Base-by-base conservation (phyloP, 1,139 yeast species). In the Arxiozyma heterogenica region DNA sequence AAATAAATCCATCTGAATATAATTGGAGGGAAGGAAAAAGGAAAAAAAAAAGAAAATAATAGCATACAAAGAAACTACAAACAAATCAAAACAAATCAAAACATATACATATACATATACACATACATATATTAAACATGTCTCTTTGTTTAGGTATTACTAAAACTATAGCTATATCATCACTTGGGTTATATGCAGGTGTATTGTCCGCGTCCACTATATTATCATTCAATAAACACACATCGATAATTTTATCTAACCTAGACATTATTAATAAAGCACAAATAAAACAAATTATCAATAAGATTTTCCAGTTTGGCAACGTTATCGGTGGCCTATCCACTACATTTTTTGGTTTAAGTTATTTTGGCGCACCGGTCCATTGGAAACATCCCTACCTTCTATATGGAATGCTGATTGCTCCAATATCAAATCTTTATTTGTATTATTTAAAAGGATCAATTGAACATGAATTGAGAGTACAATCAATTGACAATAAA, bases 131-230 rank as follows among this genome's bases (percentile, higher is more conserved):
- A 30, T 15, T 34, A 27, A 52, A 44, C 7, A 64, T 64, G 67
- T 63, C 67, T 23, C 58, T 60, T 30, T 64, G 68, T 59, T 53
- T 64, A 51, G 67, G 71, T 30, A 65, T 68, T 27, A 71, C 70
- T 45, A 71, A 71, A 57, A 64, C 68, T 41, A 73, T 87, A 58
- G 96, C 96, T 61, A 82, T 89, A 58, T 84, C 95, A 45, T 83
- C 95, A 51, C 83, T 90, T 84, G 93, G 96, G 72, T 79, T 90
- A 58, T 96, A 95, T 69, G 86, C 95, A 42, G 97, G 97, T 64
- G 82, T 86, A 81, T 93, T 95, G 59, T 87, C 95, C 53, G 91
- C 95, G 46, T 79, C 88, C 46, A 72, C 86, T 53, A 71, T 88
- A 59, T 73, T 86, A 51, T 78, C 76, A n/a, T 48, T 55, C 39